These are phyloP conservation scores for Rhodomyrtus psidioides DNA, from an alignment of 441 rosid species.

Conservation along the genomic window DNA sequence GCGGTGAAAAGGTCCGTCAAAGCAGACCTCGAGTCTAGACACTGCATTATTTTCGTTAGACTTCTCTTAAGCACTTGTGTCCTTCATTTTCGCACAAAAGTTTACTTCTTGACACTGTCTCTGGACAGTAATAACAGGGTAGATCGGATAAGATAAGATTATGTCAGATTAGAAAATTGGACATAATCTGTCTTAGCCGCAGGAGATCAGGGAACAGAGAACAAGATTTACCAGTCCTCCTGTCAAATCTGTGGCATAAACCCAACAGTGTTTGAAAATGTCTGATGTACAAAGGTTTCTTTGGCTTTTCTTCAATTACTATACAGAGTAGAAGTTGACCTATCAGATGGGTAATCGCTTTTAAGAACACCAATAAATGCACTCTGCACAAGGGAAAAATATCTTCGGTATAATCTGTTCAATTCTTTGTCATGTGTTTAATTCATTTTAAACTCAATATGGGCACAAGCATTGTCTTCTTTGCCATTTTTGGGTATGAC, in stretches of 20 bases:
- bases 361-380: background rate
- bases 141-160: background rate
- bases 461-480: constrained; percentile 4
- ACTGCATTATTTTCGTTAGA: background rate
- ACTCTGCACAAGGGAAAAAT: background rate
- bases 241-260: background rate
- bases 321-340: background rate
- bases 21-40: background rate
- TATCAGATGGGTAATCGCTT: background rate
- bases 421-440: background rate
- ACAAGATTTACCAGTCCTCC: background rate
- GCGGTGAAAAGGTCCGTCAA: background rate
- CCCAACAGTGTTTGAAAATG: background rate
- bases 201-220: background rate
- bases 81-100: background rate
- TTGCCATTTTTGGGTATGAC: background rate
- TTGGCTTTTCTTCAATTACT: background rate
- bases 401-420: background rate
- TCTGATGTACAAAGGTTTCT: background rate
- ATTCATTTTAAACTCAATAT: background rate
- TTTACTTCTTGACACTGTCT: background rate
- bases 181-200: background rate
- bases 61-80: background rate
- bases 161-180: background rate
- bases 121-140: background rate